These are phyloP conservation scores for Giardia duodenalis DNA, from an alignment of 208 protist genomes.

Conservation along the genomic window DNA sequence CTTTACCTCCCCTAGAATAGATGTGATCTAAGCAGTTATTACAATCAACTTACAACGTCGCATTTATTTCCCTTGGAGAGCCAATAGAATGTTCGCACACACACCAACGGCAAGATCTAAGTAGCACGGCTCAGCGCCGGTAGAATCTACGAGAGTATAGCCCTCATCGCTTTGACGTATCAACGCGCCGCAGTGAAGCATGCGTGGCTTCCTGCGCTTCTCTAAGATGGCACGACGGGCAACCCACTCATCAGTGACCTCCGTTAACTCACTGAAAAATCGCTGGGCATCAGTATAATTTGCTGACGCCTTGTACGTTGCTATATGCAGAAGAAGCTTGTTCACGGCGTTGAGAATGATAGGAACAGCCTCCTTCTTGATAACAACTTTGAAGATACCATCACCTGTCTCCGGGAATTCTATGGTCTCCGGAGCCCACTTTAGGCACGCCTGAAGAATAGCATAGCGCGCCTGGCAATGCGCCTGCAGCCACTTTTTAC, in stretches of 20 bases:
- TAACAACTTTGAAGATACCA: not conserved
- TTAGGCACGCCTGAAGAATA: slow-evolving; percentile 40
- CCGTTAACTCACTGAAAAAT: not conserved
- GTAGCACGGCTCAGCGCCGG: not conserved
- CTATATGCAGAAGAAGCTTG: not conserved
- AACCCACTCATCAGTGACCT: not conserved
- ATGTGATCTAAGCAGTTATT: too few relatives aligned
- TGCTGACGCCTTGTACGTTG: not conserved
- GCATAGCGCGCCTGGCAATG: not conserved
- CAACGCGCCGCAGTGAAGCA: not conserved
- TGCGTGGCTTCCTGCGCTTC: not conserved
- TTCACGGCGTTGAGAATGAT: not conserved
- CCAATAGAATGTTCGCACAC: too few relatives aligned
- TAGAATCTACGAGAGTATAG: not conserved
- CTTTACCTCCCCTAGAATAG: too few relatives aligned
- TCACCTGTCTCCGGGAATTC: not conserved
- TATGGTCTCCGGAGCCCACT: slow-evolving; percentile 43
- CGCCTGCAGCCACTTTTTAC: slow-evolving; percentile 1
- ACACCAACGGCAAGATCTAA: too few relatives aligned
- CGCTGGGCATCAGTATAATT: not conserved
- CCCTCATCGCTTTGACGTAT: not conserved
- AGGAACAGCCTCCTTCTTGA: not conserved
- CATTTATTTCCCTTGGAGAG: too few relatives aligned
- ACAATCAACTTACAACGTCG: too few relatives aligned
- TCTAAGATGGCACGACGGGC: not conserved